Conservation (phyloP, 2,329 filamentous ascomycete genomes). For the Calcarisporium arbuscula region DNA sequence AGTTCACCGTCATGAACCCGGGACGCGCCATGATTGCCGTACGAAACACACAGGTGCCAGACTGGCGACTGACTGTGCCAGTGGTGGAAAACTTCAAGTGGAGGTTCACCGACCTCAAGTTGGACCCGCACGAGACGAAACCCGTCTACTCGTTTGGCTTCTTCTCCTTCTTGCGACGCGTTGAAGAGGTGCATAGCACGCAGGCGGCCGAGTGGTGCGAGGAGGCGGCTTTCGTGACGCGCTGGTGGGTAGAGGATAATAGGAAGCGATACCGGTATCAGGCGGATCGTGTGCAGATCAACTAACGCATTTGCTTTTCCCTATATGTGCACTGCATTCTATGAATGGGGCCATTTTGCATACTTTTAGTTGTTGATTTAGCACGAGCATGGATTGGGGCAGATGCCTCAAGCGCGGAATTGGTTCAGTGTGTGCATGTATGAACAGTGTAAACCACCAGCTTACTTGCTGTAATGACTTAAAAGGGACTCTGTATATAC, state of each 20-base stretch:
- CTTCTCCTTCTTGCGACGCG: conserved; percentile 7
- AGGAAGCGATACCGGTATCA: conserved; percentile 14
- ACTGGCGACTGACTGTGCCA: conserved; percentile 19
- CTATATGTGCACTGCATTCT: no score
- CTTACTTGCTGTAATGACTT: no score
- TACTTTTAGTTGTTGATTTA: no score
- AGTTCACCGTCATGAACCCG: conserved; percentile 20
- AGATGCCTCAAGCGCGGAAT: no score
- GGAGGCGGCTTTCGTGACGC: conserved; percentile 14
- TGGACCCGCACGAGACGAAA: conserved; percentile 14
- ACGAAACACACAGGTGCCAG: conserved; percentile 13
- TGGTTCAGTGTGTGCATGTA: no score
- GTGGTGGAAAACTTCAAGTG: conserved; percentile 18
- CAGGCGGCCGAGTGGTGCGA: conserved; percentile 14
- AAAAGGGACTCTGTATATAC: no score
- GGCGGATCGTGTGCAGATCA: no score
- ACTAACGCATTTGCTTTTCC: no score
- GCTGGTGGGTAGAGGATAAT: conserved; percentile 19
- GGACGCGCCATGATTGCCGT: conserved; percentile 19
- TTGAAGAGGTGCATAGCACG: conserved; percentile 9
- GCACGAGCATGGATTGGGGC: no score
- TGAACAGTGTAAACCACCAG: no score
- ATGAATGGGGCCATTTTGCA: no score
- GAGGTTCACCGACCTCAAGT: conserved; percentile 16
- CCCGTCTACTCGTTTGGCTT: conserved; percentile 14